Percentiles rank a stretch among this genome's conserved stretches.
Conservation (phyloP, 495 filamentous ascomycete genomes). For the Penicillium lagena region DNA sequence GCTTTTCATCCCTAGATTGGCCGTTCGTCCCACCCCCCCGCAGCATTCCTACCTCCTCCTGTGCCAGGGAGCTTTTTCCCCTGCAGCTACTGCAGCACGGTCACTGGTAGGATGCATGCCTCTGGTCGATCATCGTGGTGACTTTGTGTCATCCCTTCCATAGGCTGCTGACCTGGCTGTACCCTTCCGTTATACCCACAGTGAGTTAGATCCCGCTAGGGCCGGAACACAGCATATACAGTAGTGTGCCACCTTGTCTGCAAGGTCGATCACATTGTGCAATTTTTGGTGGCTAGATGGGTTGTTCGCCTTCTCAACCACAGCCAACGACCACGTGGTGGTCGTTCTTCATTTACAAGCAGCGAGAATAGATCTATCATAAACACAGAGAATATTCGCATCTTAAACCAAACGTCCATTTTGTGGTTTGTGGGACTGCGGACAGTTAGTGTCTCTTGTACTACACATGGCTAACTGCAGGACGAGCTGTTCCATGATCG, state of each 20-base stretch:
- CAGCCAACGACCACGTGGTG: no score
- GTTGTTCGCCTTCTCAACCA: no score
- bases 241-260: neutral
- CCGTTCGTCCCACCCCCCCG: slow-evolving; percentile 2
- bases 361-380: neutral
- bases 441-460: no score
- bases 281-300: no score
- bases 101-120: slow-evolving; percentile 7
- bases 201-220: neutral
- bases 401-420: no score
- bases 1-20: slow-evolving; percentile 18
- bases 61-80: slow-evolving; percentile 1
- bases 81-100: neutral
- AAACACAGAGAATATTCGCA: no score
- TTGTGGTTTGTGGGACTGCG: no score
- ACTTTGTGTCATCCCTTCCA: neutral
- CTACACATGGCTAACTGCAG: no score
- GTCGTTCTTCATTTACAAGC: neutral
- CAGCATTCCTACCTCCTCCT: slow-evolving; percentile 10
- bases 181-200: neutral
- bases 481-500: no score
- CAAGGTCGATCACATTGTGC: neutral
- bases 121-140: neutral
- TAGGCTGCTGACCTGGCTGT: neutral
- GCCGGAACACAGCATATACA: neutral